Percentiles rank a stretch among this genome's conserved stretches.
Conservation (phyloP, 1,284 basidiomycete genomes). For the Leccinum variabile region DNA sequence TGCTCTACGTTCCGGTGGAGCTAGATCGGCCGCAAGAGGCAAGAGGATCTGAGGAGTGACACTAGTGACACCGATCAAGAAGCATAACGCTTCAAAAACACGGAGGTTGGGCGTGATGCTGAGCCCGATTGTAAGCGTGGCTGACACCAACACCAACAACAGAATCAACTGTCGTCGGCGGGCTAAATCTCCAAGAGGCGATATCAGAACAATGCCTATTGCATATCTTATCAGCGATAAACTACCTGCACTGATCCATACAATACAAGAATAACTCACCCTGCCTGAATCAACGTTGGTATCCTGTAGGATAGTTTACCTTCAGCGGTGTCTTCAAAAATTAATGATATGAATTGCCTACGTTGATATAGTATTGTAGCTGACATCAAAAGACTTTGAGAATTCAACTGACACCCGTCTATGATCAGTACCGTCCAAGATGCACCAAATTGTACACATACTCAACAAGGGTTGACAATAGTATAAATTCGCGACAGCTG, state of each 20-base stretch:
- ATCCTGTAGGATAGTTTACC: slow-evolving; percentile 35
- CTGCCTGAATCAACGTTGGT: slow-evolving; percentile 51
- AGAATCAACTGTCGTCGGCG: slow-evolving; percentile 57
- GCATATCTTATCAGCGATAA: slow-evolving; percentile 45
- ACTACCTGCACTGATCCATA: not conserved
- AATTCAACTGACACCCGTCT: slow-evolving; percentile 47
- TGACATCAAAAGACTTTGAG: slow-evolving; percentile 53
- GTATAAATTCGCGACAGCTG: slow-evolving; percentile 65
- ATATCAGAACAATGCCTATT: slow-evolving; percentile 58
- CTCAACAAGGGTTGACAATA: slow-evolving; percentile 74
- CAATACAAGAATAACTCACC: slow-evolving; percentile 33
- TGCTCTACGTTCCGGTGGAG: slow-evolving; percentile 60
- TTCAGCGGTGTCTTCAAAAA: not conserved
- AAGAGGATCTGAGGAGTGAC: slow-evolving; percentile 62
- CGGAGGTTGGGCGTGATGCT: slow-evolving; percentile 48
- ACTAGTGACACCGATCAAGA: slow-evolving; percentile 54
- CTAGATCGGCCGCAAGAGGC: slow-evolving; percentile 66
- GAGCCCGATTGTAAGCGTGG: slow-evolving; percentile 55
- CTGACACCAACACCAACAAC: slow-evolving; percentile 45
- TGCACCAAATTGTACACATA: slow-evolving; percentile 28
- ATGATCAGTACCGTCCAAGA: slow-evolving; percentile 1
- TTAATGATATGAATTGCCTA: slow-evolving; percentile 23
- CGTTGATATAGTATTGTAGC: slow-evolving; percentile 59
- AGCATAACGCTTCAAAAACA: slow-evolving; percentile 57
- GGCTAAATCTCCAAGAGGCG: slow-evolving; percentile 68